These are phyloP conservation scores for Saccharomycopsis javanensis DNA, from an alignment of 805 yeast genomes.

Conservation along the genomic window DNA sequence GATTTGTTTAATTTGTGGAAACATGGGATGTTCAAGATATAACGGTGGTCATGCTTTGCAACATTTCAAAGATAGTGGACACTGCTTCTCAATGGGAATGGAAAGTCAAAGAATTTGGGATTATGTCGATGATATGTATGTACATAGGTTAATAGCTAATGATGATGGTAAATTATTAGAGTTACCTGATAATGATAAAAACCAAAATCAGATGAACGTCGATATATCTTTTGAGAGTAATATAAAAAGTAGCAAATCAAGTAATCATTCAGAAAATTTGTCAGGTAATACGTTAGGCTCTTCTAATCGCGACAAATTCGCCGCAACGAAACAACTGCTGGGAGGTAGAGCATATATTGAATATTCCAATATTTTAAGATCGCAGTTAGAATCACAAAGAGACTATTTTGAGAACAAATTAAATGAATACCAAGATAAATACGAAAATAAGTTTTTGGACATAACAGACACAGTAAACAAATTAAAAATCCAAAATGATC, in stretches of 20 bases:
- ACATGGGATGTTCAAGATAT: conserved; percentile 86
- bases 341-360: conserved; percentile 46
- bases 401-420: conserved; percentile 60
- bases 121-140: conserved; percentile 84
- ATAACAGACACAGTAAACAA: conserved; percentile 21
- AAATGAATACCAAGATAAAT: conserved; percentile 38
- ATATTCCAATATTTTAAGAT: conserved; percentile 56
- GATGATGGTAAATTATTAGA: conserved; percentile 87
- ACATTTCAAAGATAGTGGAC: conserved; percentile 69
- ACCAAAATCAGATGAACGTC: background rate
- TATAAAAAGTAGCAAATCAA: background rate
- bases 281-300: conserved; percentile 12
- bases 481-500: background rate
- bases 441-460: conserved; percentile 26
- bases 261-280: conserved; percentile 3
- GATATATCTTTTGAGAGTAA: background rate
- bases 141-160: conserved; percentile 75
- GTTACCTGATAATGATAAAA: conserved; percentile 32
- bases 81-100: conserved; percentile 87
- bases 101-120: conserved; percentile 87
- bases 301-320: conserved; percentile 29
- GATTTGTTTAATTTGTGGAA: conserved; percentile 87
- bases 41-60: conserved; percentile 77
- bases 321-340: background rate
- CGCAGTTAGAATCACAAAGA: conserved; percentile 79